Evolutionary conservation across 2,329 filamentous ascomycete genomes (phyloP).

Genomic region (Trichothecium sympodiale): DNA sequence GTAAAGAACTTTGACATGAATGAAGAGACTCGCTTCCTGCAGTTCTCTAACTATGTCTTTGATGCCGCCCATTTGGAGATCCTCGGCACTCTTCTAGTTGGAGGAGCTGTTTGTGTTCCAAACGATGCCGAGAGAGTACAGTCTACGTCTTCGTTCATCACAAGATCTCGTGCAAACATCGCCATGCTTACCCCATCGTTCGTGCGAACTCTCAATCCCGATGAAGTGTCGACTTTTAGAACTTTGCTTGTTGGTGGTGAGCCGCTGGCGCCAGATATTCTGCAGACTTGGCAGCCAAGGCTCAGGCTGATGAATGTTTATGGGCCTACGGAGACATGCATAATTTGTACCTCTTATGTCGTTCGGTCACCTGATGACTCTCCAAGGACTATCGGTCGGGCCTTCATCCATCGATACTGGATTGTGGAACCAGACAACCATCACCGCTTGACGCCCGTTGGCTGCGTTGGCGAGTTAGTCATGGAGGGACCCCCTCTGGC

Average conservation of each 20-base stretch:
- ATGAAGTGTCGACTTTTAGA: conserved; percentile 4
- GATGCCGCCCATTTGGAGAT: conserved; percentile 29
- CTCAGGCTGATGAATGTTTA: conserved; percentile 26
- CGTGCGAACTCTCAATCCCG: conserved; percentile 4
- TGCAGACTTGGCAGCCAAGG: conserved; percentile 9
- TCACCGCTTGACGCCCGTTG: conserved; percentile 30
- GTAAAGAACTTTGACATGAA: too few species aligned
- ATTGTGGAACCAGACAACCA: conserved; percentile 9
- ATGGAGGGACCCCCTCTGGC: too few species aligned
- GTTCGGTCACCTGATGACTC: not conserved
- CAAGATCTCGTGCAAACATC: conserved; percentile 5
- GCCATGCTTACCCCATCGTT: conserved; percentile 1
- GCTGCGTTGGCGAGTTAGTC: too few species aligned
- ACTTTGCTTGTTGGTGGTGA: conserved; percentile 11
- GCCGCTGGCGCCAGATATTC: conserved; percentile 19
- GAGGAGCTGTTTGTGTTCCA: conserved; percentile 13
- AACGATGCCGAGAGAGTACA: conserved; percentile 9
- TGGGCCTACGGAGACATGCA: conserved; percentile 27
- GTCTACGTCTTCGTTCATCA: conserved; percentile 3
- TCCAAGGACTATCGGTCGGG: conserved; percentile 1
- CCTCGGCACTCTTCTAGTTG: conserved; percentile 9
- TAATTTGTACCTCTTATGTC: conserved; percentile 7
- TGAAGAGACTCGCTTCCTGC: conserved; percentile 43
- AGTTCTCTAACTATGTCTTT: conserved; percentile 39
- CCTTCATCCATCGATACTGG: conserved; percentile 6